Percentiles rank a stretch among this genome's conserved stretches.
Conservation (phyloP, 148 eudicot species). For the Amaranthus cruentus region DNA sequence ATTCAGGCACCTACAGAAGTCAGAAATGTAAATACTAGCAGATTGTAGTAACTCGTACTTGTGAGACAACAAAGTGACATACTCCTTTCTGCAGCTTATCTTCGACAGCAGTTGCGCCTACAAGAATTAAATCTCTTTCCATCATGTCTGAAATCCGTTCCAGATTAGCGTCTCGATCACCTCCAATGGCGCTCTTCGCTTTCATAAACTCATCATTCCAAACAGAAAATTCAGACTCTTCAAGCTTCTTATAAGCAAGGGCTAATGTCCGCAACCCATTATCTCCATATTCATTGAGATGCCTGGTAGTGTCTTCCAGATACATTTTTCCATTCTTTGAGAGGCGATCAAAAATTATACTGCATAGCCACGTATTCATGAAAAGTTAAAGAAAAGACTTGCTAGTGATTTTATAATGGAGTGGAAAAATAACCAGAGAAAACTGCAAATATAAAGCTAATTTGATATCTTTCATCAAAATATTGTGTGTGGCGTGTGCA, state of each 20-base stretch:
- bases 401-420: neutral
- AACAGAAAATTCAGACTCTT: slow-evolving; percentile 56
- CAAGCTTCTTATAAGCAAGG: slow-evolving; percentile 74
- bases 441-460: slow-evolving; percentile 6
- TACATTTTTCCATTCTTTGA: slow-evolving; percentile 68
- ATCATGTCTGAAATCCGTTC: slow-evolving; percentile 68
- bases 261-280: slow-evolving; percentile 88
- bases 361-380: slow-evolving; percentile 26
- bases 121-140: slow-evolving; percentile 86
- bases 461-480: neutral
- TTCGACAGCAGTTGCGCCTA: slow-evolving; percentile 96
- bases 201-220: slow-evolving; percentile 79
- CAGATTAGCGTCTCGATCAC: slow-evolving; percentile 67
- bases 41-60: neutral
- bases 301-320: slow-evolving; percentile 61
- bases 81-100: slow-evolving; percentile 95
- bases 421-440: neutral
- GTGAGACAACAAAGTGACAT: slow-evolving; percentile 10
- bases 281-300: slow-evolving; percentile 87
- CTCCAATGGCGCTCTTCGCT: slow-evolving; percentile 67
- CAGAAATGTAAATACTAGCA: slow-evolving; percentile 4
- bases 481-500: neutral
- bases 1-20: slow-evolving; percentile 69
- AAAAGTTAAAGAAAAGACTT: neutral
- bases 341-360: slow-evolving; percentile 85